A percentile compares a stretch with the other conserved stretches of the same genome.
These are phyloP conservation scores for Populus hybrid DNA, from an alignment of 441 rosid genomes.

Conservation along the genomic window DNA sequence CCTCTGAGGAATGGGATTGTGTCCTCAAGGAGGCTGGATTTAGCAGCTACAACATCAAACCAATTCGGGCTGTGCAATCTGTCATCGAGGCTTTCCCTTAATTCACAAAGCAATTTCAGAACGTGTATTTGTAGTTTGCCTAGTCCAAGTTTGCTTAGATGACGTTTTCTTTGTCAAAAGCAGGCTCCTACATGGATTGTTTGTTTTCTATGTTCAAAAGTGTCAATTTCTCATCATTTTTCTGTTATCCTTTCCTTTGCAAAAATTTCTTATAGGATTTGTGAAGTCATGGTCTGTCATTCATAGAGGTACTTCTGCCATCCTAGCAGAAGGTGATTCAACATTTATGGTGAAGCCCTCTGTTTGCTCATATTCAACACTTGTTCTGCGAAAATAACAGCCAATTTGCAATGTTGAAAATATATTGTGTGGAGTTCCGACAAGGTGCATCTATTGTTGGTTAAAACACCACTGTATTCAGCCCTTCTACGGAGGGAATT, in stretches of 20 bases:
- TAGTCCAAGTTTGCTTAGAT: too few relatives aligned
- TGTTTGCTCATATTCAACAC: background rate
- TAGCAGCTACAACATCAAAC: slow-evolving; percentile 29
- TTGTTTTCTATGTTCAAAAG: background rate
- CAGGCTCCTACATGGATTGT: background rate
- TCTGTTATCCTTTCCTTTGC: background rate
- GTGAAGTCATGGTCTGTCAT: too few relatives aligned
- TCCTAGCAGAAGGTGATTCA: too few relatives aligned
- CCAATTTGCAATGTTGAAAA: too few relatives aligned
- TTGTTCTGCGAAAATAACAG: background rate
- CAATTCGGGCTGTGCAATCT: slow-evolving; percentile 36
- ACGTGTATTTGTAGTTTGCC: too few relatives aligned
- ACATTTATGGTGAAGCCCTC: background rate
- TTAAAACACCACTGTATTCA: background rate
- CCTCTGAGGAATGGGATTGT: slow-evolving; percentile 50
- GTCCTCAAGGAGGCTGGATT: slow-evolving; percentile 55
- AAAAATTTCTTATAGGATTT: too few relatives aligned
- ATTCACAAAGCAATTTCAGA: background rate
- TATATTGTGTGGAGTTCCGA: background rate
- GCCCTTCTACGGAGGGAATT: background rate
- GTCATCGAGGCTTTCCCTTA: slow-evolving; percentile 47
- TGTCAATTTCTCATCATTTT: background rate
- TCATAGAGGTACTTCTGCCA: too few relatives aligned
- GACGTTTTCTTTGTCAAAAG: background rate
- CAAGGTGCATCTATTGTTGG: background rate